A percentile compares a stretch with the other conserved stretches of the same genome.
Conservation (phyloP, 768 basidiomycete species). For the Pilatotrama ljubarskyi region DNA sequence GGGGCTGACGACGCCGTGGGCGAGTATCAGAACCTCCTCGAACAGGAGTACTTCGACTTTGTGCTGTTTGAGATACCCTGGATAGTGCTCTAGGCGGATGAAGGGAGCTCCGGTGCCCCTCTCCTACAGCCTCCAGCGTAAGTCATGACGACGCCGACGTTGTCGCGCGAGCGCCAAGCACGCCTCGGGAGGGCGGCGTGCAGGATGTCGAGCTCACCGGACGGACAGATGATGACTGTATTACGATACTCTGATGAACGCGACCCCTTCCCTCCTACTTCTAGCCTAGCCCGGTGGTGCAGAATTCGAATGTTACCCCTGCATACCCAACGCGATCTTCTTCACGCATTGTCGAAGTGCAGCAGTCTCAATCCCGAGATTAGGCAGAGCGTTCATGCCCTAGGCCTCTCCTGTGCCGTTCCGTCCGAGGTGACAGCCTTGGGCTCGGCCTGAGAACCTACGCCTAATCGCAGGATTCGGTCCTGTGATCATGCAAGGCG, state of each 20-base stretch:
- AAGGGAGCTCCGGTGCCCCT: neutral
- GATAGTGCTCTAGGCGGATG: slow-evolving; percentile 59
- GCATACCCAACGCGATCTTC: slow-evolving; percentile 5
- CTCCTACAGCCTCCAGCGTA: neutral
- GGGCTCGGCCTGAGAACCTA: too few relatives aligned
- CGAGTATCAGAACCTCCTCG: slow-evolving; percentile 90
- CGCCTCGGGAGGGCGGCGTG: neutral
- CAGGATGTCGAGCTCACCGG: neutral
- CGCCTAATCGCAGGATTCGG: too few relatives aligned
- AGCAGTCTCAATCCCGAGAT: too few relatives aligned
- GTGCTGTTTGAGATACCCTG: slow-evolving; percentile 92
- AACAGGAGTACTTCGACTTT: slow-evolving; percentile 96
- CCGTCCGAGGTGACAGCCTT: too few relatives aligned
- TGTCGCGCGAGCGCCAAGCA: too few relatives aligned
- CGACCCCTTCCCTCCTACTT: neutral
- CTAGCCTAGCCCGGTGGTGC: neutral
- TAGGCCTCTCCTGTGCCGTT: neutral
- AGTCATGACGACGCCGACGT: neutral
- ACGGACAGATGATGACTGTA: slow-evolving; percentile 10
- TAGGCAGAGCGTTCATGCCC: neutral
- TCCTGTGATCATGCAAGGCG: too few relatives aligned
- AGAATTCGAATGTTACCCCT: slow-evolving; percentile 6
- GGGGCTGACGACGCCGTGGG: slow-evolving; percentile 74
- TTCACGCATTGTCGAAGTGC: neutral
- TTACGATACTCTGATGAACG: slow-evolving; percentile 6